Evolutionary conservation across 148 eudicot species (phyloP), one percentile per base, ranked within the genome.

Genomic region (Beta vulgaris): DNA sequence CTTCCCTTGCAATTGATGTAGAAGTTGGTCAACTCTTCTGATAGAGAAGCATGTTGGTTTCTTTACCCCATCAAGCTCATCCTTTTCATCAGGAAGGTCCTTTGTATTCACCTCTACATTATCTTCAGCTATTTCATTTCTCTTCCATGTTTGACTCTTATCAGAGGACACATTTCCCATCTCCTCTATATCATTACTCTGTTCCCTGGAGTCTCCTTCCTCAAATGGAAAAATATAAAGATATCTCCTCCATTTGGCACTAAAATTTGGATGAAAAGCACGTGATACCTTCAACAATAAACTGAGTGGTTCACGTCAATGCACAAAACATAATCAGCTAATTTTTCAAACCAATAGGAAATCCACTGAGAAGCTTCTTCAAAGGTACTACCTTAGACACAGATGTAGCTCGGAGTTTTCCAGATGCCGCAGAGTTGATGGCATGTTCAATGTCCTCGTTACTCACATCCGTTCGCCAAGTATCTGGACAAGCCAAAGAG

Each of bases 241-340:
- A 83, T 94, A 94, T 71, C 87, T 90, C 78, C 97, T 92, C 98
- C 98, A 95, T 78, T 92, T 90, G 75, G 98, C 98, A 83, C 86
- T 86, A 80, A 92, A 95, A 81, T 90, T 95, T 64, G 97, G 98
- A 85, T 95, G 98, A 84, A 95, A 95, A 68, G 81, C 90, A 64
- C 98, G 91, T 37, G 98, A 86, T 59, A 95, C 92, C 98, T 93
- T 78, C 65, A 66, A 80, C 43, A 64, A 60, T 57, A 63, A 65
- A 74, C 64, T 66, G 44, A 35, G 37, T 54, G 7, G 64, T 42
- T 68, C 64, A 73, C 74, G 72, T 68, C 28, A 25, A 42, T 23
- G 32, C 53, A 68, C 71, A 66, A 32, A 66, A 35, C 65, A 73
- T 9, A 63, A 73, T 44, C 66, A 49, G 15, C 71, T 46, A 63